Evolutionary conservation across 768 basidiomycete species (phyloP).

Genomic region (Xerocomus potaroensis): DNA sequence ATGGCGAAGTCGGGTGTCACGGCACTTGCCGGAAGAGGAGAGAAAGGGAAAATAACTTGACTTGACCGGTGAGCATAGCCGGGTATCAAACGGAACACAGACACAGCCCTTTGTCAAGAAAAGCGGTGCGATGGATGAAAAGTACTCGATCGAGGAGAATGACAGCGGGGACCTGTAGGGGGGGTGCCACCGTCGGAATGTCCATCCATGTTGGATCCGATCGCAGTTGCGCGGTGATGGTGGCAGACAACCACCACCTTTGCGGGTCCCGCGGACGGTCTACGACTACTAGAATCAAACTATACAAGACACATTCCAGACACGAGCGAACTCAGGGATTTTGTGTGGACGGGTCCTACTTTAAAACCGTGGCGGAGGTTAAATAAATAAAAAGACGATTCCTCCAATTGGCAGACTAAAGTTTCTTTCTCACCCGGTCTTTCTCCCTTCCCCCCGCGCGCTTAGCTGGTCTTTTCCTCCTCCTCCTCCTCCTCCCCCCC

Average conservation of each 20-base stretch:
- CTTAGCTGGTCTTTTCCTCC: not conserved
- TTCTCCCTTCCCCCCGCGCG: conserved; percentile 21
- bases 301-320: too few relatives aligned
- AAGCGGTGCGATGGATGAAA: too few relatives aligned
- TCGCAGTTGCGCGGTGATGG: not conserved
- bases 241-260: not conserved
- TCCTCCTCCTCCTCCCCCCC: conserved; percentile 1
- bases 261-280: not conserved
- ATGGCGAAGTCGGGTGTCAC: too few relatives aligned
- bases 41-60: too few relatives aligned
- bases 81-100: not conserved
- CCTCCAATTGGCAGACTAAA: conserved; percentile 14
- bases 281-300: not conserved
- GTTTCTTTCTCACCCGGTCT: conserved; percentile 31
- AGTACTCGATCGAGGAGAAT: not conserved
- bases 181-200: not conserved
- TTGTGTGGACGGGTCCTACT: too few relatives aligned
- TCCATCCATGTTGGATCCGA: not conserved
- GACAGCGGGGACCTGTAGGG: not conserved
- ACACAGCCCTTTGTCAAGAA: not conserved
- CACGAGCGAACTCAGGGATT: too few relatives aligned
- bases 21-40: too few relatives aligned
- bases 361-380: conserved; percentile 35
- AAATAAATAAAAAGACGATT: conserved; percentile 6
- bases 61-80: not conserved